Percentiles rank a stretch among this genome's conserved stretches.
Conservation (phyloP, 208 protist species). For the Porcisia hertigi region DNA sequence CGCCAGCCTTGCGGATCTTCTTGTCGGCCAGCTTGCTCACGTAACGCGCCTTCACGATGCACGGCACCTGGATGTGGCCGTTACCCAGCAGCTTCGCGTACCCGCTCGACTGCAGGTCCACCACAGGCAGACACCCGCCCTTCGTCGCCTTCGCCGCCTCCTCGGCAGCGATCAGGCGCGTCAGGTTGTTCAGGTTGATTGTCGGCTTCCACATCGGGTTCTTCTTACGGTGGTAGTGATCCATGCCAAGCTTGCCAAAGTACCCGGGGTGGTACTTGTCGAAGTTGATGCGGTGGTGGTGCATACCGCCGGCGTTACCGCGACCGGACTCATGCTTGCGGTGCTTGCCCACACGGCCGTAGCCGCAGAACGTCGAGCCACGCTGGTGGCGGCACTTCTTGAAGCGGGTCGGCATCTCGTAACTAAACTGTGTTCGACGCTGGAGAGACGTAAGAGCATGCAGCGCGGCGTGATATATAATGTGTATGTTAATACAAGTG, state of each 20-base stretch:
- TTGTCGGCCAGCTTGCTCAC: constrained; percentile 98
- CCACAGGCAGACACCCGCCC: constrained; percentile 95
- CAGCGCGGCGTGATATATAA: no score
- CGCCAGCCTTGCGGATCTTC: constrained; percentile 99
- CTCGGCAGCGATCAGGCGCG: constrained; percentile 96
- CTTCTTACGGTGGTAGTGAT: constrained; percentile 96
- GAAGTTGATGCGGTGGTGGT: constrained; percentile 99
- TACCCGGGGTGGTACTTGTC: constrained; percentile 99
- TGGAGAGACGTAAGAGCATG: neutral
- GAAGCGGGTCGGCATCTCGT: constrained; percentile 88
- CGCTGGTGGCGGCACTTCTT: constrained; percentile 94
- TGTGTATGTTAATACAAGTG: no score
- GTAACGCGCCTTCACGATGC: constrained; percentile 99
- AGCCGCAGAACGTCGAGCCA: constrained; percentile 91
- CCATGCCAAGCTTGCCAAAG: constrained; percentile 99
- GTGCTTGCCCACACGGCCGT: constrained; percentile 98
- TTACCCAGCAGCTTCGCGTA: constrained; percentile 99
- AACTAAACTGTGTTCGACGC: neutral
- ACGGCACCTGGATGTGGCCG: constrained; percentile 97
- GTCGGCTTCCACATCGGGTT: constrained; percentile 94
- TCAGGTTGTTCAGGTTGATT: constrained; percentile 99
- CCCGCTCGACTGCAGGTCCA: constrained; percentile 97
- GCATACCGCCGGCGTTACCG: constrained; percentile 99
- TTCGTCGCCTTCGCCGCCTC: constrained; percentile 76
- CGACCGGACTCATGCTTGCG: constrained; percentile 99